A percentile compares a stretch with the other conserved stretches of the same genome.
These are phyloP conservation scores for Gossypium herbaceum DNA, from an alignment of 345 rosid species.

Conservation along the genomic window DNA sequence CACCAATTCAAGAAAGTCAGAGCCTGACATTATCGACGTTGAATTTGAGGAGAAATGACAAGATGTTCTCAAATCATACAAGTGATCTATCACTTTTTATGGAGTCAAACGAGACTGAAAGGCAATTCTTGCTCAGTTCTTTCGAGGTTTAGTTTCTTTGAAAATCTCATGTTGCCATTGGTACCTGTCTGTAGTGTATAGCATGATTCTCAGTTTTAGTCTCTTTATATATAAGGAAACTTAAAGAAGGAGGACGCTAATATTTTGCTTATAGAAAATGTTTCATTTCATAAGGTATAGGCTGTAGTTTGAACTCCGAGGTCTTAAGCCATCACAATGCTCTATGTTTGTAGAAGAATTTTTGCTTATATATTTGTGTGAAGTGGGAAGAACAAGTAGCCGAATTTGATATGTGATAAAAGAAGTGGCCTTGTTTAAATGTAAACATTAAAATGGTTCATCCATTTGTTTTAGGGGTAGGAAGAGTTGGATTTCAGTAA, in stretches of 20 bases:
- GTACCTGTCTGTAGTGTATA: slow-evolving; percentile 7
- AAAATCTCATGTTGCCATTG: background rate
- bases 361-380: background rate
- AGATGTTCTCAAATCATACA: background rate
- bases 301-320: background rate
- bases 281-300: background rate
- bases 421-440: background rate
- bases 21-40: slow-evolving; percentile 69
- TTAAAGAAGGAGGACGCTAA: background rate
- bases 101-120: background rate
- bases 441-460: background rate
- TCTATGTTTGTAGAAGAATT: background rate
- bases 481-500: no score
- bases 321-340: background rate
- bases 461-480: no score
- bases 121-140: background rate
- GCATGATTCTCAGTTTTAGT: slow-evolving; percentile 2
- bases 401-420: background rate
- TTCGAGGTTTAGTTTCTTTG: background rate
- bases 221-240: background rate
- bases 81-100: background rate
- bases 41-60: slow-evolving; percentile 85
- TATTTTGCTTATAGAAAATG: background rate
- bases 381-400: background rate
- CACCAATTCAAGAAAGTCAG: slow-evolving; percentile 35